These are phyloP conservation scores for Nannochloris sp. DNA, from an alignment of 139 green algal genomes.

Conservation along the genomic window DNA sequence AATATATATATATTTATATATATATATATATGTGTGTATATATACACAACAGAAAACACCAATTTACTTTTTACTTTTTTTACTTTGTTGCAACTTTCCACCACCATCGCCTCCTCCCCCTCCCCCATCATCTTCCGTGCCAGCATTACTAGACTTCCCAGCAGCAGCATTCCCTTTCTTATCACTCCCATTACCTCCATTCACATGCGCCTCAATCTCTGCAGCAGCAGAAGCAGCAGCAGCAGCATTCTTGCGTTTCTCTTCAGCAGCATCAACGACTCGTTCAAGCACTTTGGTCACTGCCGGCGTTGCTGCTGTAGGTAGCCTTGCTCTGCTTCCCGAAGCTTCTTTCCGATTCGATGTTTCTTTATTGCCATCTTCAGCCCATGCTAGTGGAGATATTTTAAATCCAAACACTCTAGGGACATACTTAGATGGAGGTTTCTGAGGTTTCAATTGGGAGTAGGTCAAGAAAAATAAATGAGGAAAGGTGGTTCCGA, in stretches of 20 bases:
- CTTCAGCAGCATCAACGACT: too few species aligned
- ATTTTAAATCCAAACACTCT: conserved; percentile 96
- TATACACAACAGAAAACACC: neutral
- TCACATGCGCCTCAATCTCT: neutral
- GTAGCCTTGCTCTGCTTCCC: neutral
- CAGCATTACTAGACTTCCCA: neutral
- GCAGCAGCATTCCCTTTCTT: neutral
- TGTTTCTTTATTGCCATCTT: neutral
- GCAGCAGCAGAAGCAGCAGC: neutral
- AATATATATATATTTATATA: neutral
- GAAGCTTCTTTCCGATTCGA: neutral
- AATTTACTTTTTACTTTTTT: neutral
- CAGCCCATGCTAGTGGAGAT: conserved; percentile 24
- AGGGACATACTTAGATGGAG: conserved; percentile 61
- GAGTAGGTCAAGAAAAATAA: conserved; percentile 92
- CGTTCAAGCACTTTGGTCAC: neutral
- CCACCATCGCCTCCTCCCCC: too few species aligned
- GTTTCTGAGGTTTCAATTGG: conserved; percentile 55
- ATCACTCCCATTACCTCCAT: neutral
- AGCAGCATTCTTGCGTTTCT: too few species aligned
- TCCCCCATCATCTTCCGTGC: too few species aligned
- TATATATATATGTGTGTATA: neutral
- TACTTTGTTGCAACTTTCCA: neutral
- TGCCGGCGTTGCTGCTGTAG: neutral
- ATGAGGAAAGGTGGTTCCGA: conserved; percentile 94